Conservation (phyloP, 768 basidiomycete genomes). For the Mycena polygramma region DNA sequence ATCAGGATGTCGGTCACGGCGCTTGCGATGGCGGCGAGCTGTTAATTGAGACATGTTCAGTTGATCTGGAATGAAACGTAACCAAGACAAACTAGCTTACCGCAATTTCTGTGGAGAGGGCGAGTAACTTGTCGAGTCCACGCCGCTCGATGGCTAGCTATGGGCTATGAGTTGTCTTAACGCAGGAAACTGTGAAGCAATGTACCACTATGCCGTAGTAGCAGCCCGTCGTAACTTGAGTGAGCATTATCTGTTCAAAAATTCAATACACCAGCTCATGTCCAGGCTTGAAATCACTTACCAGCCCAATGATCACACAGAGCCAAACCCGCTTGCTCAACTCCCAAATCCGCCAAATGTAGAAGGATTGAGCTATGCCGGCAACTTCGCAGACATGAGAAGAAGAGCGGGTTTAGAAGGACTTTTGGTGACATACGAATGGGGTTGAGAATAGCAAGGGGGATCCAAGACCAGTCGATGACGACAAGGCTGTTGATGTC, state of each 20-base stretch:
- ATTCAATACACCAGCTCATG: background rate
- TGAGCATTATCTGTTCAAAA: slow-evolving; percentile 21
- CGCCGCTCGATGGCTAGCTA: background rate
- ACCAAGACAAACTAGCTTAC: too few relatives aligned
- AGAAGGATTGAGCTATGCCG: slow-evolving; percentile 10
- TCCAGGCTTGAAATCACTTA: too few relatives aligned
- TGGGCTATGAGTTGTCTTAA: too few relatives aligned
- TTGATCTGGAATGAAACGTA: too few relatives aligned
- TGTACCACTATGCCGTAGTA: slow-evolving; percentile 18
- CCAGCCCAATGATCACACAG: background rate
- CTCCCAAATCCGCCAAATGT: slow-evolving; percentile 7
- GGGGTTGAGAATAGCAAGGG: slow-evolving; percentile 22
- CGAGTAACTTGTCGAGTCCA: slow-evolving; percentile 2
- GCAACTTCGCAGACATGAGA: background rate
- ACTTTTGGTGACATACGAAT: slow-evolving; percentile 24
- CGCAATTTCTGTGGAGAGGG: background rate
- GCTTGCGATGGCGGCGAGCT: too few relatives aligned
- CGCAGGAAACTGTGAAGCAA: too few relatives aligned
- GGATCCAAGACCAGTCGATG: slow-evolving; percentile 34
- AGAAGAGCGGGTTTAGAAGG: too few relatives aligned
- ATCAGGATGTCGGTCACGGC: too few relatives aligned
- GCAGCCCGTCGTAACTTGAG: slow-evolving; percentile 19
- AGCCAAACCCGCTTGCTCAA: background rate
- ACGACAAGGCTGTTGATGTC: slow-evolving; percentile 14
- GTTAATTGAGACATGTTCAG: too few relatives aligned